Percentiles rank a stretch among this genome's conserved stretches.
These are phyloP conservation scores for Oryza longistaminata DNA, from an alignment of 176 grass and related monocot genomes.

Conservation along the genomic window DNA sequence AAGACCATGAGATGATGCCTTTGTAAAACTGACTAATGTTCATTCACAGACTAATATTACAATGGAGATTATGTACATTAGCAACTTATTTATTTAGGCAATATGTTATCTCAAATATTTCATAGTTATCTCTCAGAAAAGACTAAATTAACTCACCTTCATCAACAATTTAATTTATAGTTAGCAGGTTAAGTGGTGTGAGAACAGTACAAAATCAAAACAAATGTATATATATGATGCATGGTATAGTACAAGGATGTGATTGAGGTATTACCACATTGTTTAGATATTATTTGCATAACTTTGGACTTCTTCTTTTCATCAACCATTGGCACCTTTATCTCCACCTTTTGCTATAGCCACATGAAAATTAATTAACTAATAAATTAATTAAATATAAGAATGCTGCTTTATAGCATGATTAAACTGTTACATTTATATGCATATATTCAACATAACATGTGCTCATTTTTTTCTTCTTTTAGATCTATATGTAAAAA, in stretches of 20 bases:
- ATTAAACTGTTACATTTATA: neutral
- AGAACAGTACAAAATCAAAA: neutral
- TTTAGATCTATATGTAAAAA: neutral
- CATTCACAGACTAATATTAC: neutral
- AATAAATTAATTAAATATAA: neutral
- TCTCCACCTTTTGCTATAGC: neutral
- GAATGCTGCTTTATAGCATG: neutral
- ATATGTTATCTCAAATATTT: neutral
- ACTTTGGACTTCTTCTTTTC: neutral
- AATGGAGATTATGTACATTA: neutral
- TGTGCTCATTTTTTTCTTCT: neutral
- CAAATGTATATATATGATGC: too few species aligned
- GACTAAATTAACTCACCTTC: neutral
- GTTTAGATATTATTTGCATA: neutral
- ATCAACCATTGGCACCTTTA: neutral
- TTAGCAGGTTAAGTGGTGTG: neutral
- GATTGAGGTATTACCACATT: neutral
- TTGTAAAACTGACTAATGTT: neutral
- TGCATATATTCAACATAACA: neutral
- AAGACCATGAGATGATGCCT: neutral
- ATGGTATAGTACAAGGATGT: neutral
- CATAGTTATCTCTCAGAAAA: neutral
- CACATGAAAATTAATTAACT: neutral
- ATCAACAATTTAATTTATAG: neutral
- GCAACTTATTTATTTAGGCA: neutral